Conservation (phyloP, 176 grass and related monocot species). For the Canna indica region DNA sequence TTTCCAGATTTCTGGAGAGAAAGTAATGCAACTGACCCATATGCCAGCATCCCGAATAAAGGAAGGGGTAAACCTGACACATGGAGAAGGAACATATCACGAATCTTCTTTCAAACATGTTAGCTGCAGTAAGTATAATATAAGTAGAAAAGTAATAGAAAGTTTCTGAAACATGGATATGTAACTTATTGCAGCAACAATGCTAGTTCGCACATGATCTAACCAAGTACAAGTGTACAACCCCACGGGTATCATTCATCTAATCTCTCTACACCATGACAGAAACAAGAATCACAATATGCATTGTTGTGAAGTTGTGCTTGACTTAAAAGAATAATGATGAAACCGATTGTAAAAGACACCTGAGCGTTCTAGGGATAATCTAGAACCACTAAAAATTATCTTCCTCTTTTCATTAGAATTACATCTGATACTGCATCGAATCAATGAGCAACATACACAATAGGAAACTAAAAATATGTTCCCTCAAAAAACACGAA, state of each 20-base stretch:
- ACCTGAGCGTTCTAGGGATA: not conserved
- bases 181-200: too few species aligned
- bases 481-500: not conserved
- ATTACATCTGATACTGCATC: too few species aligned
- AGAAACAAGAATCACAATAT: not conserved
- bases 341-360: not conserved
- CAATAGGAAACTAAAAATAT: too few species aligned
- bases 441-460: too few species aligned
- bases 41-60: constrained; percentile 52
- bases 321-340: not conserved
- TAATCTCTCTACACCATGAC: too few species aligned
- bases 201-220: too few species aligned
- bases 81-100: not conserved
- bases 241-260: too few species aligned
- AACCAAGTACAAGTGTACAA: too few species aligned
- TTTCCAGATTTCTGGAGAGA: constrained; percentile 52
- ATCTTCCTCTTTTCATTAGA: not conserved
- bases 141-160: not conserved
- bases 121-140: not conserved
- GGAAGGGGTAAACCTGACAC: constrained; percentile 73
- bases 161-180: not conserved
- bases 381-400: not conserved
- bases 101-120: not conserved
- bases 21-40: constrained; percentile 55
- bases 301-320: not conserved